These are phyloP conservation scores for Erodium texanum DNA, from an alignment of 441 rosid genomes.

Conservation along the genomic window DNA sequence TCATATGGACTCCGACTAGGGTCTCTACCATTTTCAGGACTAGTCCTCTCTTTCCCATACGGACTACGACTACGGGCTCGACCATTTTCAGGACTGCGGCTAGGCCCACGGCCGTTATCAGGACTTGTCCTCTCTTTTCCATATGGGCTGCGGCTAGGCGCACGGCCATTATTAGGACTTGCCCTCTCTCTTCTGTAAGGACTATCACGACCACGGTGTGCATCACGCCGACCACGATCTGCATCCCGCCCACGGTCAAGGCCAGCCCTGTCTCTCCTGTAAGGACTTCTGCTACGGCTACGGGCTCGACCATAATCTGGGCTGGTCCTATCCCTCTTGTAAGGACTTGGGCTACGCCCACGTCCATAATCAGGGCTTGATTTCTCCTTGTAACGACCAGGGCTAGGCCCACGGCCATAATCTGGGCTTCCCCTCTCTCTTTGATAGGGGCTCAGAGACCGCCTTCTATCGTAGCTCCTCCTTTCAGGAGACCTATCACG, in stretches of 20 bases:
- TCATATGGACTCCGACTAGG: slow-evolving; percentile 37
- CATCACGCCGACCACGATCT: too few relatives aligned
- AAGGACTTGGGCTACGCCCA: slow-evolving; percentile 49
- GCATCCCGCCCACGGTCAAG: too few relatives aligned
- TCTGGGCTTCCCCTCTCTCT: slow-evolving; percentile 88
- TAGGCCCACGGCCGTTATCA: slow-evolving; percentile 22
- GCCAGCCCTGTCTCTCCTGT: slow-evolving; percentile 42
- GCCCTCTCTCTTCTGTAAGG: slow-evolving; percentile 39
- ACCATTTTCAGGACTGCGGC: slow-evolving; percentile 31
- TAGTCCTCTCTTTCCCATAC: slow-evolving; percentile 23
- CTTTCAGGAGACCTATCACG: slow-evolving; percentile 65
- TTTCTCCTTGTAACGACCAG: slow-evolving; percentile 46
- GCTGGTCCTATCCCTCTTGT: slow-evolving; percentile 41
- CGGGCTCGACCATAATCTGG: slow-evolving; percentile 44
- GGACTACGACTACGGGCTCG: slow-evolving; percentile 38
- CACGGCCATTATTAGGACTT: slow-evolving; percentile 35
- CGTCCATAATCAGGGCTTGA: slow-evolving; percentile 58
- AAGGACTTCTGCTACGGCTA: slow-evolving; percentile 33
- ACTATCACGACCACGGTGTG: slow-evolving; percentile 23
- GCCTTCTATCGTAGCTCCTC: slow-evolving; percentile 45
- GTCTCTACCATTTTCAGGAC: slow-evolving; percentile 33
- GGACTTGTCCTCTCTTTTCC: slow-evolving; percentile 29
- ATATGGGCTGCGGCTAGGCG: slow-evolving; percentile 38
- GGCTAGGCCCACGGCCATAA: slow-evolving; percentile 58
- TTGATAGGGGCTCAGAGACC: slow-evolving; percentile 73